Conservation (phyloP, 495 filamentous ascomycete genomes). For the Penicillium ucsense region DNA sequence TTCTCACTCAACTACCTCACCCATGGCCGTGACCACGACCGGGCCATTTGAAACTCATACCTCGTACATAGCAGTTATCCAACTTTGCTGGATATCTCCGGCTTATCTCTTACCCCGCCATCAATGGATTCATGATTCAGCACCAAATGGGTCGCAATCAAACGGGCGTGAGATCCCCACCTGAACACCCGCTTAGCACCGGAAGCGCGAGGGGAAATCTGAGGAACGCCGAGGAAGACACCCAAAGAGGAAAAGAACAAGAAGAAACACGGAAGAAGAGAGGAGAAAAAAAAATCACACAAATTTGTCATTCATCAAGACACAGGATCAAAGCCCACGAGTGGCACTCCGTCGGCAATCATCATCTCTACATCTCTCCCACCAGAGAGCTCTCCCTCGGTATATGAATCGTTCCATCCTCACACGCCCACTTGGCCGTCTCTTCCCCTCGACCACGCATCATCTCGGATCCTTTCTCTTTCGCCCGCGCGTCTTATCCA, state of each 20-base stretch:
- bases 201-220: neutral
- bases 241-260: neutral
- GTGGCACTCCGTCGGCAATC: too few relatives aligned
- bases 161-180: neutral
- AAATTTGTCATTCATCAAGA: neutral
- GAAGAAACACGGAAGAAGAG: neutral
- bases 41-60: too few relatives aligned
- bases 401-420: neutral
- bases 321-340: too few relatives aligned
- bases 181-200: conserved; percentile 1
- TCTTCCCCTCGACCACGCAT: neutral
- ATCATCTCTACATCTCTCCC: too few relatives aligned
- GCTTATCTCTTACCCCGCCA: too few relatives aligned
- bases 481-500: conserved; percentile 1
- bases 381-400: too few relatives aligned
- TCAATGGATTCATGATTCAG: too few relatives aligned
- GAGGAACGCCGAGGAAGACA: too few relatives aligned
- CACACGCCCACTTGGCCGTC: neutral
- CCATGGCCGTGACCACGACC: too few relatives aligned
- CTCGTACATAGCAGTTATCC: too few relatives aligned
- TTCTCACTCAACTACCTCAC: too few relatives aligned
- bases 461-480: neutral
- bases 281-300: neutral
- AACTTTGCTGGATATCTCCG: too few relatives aligned
- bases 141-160: neutral